Percentiles rank a stretch among this genome's conserved stretches.
These are phyloP conservation scores for Fusarium oxysporum DNA, from an alignment of 2,329 filamentous ascomycete genomes.

Conservation along the genomic window DNA sequence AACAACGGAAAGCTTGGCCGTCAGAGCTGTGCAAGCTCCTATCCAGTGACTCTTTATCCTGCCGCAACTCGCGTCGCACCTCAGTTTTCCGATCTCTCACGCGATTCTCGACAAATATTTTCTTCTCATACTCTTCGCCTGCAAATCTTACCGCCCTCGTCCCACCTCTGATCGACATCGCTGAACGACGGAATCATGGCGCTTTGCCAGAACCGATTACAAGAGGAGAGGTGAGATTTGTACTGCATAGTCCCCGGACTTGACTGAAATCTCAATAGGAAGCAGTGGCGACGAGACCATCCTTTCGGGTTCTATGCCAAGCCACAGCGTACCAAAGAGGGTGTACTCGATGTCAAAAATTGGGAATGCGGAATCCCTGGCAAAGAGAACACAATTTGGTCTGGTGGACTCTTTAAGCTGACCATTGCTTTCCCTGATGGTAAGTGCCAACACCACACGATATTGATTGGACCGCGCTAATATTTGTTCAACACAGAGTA, in stretches of 20 bases:
- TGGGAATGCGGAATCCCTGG: conserved; percentile 98
- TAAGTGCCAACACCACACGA: conserved; percentile 56
- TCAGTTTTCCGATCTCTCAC: conserved; percentile 12
- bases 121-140: conserved; percentile 15
- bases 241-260: neutral
- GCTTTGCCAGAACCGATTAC: conserved; percentile 86
- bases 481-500: conserved; percentile 73
- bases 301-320: conserved; percentile 98
- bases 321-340: conserved; percentile 81
- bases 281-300: conserved; percentile 96
- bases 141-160: conserved; percentile 9
- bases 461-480: conserved; percentile 21
- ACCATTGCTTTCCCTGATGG: conserved; percentile 94
- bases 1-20: neutral
- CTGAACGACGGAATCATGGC: conserved; percentile 70
- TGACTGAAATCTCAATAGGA: conserved; percentile 65
- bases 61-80: conserved; percentile 4
- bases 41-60: neutral
- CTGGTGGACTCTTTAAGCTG: conserved; percentile 96
- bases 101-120: conserved; percentile 11
- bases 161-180: neutral
- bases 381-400: conserved; percentile 97
- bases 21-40: neutral
- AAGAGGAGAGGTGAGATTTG: conserved; percentile 81
- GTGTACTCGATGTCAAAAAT: conserved; percentile 88